These are phyloP conservation scores for Jamesozyma piceae DNA, from an alignment of 805 yeast species.

Conservation along the genomic window DNA sequence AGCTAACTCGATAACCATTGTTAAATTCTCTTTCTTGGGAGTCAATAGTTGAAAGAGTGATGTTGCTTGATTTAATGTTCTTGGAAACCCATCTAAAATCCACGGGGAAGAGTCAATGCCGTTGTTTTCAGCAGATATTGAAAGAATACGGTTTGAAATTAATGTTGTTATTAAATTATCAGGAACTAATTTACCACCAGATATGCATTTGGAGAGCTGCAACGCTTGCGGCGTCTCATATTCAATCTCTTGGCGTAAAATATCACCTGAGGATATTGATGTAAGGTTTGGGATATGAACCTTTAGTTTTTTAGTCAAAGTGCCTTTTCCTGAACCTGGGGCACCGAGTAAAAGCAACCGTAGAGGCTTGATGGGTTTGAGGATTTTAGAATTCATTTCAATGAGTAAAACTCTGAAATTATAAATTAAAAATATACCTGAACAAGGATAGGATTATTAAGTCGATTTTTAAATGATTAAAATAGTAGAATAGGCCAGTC, in stretches of 20 bases:
- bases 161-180: conserved; percentile 52
- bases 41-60: conserved; percentile 27
- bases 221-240: conserved; percentile 44
- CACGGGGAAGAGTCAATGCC: conserved; percentile 39
- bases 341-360: conserved; percentile 78
- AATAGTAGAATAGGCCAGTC: neutral
- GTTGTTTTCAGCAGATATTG: conserved; percentile 12
- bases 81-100: conserved; percentile 88
- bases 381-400: neutral
- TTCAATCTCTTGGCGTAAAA: conserved; percentile 60
- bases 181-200: conserved; percentile 62
- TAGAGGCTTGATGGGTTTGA: conserved; percentile 36
- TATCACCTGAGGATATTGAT: conserved; percentile 76
- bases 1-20: conserved; percentile 73
- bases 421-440: too few species aligned
- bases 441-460: too few species aligned
- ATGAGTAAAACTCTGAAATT: too few species aligned
- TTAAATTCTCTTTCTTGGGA: conserved; percentile 38
- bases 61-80: conserved; percentile 76
- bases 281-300: conserved; percentile 43
- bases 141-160: conserved; percentile 33
- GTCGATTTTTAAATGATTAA: too few species aligned
- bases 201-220: conserved; percentile 48
- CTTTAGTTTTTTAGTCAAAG: conserved; percentile 62
- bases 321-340: conserved; percentile 94